Base-by-base conservation (phyloP, 1,139 yeast genomes). In the Hemisphaericaspora xylofermentans region DNA sequence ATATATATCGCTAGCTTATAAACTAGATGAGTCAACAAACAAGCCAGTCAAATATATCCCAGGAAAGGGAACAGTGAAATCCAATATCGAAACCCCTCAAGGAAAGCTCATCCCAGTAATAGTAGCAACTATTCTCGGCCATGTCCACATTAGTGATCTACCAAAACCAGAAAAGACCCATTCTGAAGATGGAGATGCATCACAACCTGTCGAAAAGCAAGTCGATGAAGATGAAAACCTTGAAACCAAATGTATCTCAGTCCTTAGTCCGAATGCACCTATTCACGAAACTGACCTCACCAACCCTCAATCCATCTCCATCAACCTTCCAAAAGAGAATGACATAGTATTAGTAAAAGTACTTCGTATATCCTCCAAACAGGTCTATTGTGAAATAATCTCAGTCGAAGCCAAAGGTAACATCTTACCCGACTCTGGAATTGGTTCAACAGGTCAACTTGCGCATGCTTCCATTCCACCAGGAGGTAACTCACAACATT, bases 311-410 rank as follows among this genome's bases (percentile, higher is more conserved):
- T 31, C 34, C 6, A 53, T 57, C 10, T 57, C 81, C 15, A 80
- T 76, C 40, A 76, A 74, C 44, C 68, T 93, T 42, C 98, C 98
- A 3, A 79, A 80, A 48, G 96, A 88, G 49, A 86, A 88, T 33
- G 96, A 91, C 58, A 63, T 84, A 12, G 97, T 94, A 2, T 67
- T 93, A 18, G 89, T 88, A 0, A 73, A 82, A 41, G 86, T 93
- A 21, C 81, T 84, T 14, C 76, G 83, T 51, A 74, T 93, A 36
- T 73, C 77, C 14, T 66, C 74, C 18, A 79, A 77, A 47, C 94
- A 91, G 60, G 95, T 94, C 3, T 77, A 74, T 56, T 84, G 89
- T 39, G 97, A 89, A 54, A 87, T 93, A 33, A 60, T 93, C 35
- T 86, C 89, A 2, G 84, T 89, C 6, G 95, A 88, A 51, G 79